phyloP scores from a whole-genome alignment of 495 filamentous ascomycete species.

The Aspergillus hancockii region DNA sequence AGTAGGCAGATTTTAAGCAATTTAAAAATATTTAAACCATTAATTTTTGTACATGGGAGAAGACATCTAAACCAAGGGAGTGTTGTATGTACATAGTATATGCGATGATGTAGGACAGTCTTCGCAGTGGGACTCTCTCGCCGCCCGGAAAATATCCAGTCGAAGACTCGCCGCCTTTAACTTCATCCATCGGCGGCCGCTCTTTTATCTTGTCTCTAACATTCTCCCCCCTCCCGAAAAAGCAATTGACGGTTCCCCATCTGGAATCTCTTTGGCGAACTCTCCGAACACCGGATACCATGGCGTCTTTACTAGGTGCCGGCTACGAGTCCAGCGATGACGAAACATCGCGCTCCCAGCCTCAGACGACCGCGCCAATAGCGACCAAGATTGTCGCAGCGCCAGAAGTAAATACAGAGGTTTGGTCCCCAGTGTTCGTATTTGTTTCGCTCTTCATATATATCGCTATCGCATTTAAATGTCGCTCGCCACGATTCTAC shows the following conservation, averaged over 20 bases:
- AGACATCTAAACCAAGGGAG: too few species aligned
- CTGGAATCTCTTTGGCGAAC: not conserved
- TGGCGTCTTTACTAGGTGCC: conserved; percentile 51
- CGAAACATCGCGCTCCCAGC: conserved; percentile 30
- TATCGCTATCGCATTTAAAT: not conserved
- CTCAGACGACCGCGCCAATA: conserved; percentile 25
- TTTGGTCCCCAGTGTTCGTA: conserved; percentile 49
- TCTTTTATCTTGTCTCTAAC: conserved; percentile 3
- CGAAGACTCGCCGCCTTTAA: conserved; percentile 9
- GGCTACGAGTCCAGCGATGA: conserved; percentile 59
- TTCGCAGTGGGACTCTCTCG: conserved; percentile 31
- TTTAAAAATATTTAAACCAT: too few species aligned
- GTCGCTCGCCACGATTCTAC: not conserved
- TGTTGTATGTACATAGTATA: conserved; percentile 4
- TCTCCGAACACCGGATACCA: conserved; percentile 21
- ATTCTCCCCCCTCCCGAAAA: conserved; percentile 1
- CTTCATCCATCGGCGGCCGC: not conserved
- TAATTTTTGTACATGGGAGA: too few species aligned
- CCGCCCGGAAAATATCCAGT: conserved; percentile 40
- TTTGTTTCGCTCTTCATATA: not conserved
- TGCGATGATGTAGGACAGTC: conserved; percentile 13
- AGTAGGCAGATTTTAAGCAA: not conserved
- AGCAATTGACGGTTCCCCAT: conserved; percentile 3
- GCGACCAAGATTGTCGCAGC: conserved; percentile 52
- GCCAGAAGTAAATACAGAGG: conserved; percentile 63